Base-by-base conservation (phyloP, 2,329 filamentous ascomycete species). In the Blumeriella jaapii region DNA sequence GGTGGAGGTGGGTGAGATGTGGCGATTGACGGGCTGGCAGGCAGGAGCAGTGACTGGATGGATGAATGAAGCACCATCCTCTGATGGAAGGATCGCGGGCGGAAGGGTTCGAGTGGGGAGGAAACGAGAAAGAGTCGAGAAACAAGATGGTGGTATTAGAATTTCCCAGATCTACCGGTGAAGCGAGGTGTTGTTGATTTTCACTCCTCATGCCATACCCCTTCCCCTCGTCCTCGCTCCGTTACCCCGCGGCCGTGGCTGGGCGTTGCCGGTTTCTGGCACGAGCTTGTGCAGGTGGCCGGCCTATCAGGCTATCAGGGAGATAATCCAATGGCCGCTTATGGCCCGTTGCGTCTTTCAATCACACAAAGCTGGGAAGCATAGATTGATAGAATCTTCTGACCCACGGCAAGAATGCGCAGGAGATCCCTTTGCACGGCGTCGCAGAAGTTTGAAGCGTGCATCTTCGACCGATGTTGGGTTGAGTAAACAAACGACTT, bases 231-330 rank as follows among this genome's bases (percentile, higher is more conserved):
- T 17, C n/a, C 28, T 9, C 10, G 6, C 26, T 26, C 25, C 38
- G 19, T 40, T 40, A 36, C 38, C 38, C 38, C 38, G 38, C 38
- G 27, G 22, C 19, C n/a, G n/a, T 39, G 26, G 30, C 31, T 31
- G 18, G 23, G n/a, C n/a, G n/a, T n/a, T n/a, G n/a, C n/a, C n/a
- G n/a, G n/a, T n/a, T n/a, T n/a, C n/a, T n/a, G n/a, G n/a, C n/a
- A n/a, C n/a, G n/a, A n/a, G n/a, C n/a, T n/a, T n/a, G n/a, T n/a
- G n/a, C n/a, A n/a, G n/a, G n/a, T n/a, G n/a, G n/a, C n/a, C n/a
- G n/a, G n/a, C n/a, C n/a, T n/a, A n/a, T n/a, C n/a, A n/a, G n/a
- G n/a, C n/a, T n/a, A n/a, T n/a, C n/a, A n/a, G n/a, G n/a, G n/a
- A n/a, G n/a, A n/a, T n/a, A n/a, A n/a, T n/a, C n/a, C n/a, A n/a